Base-by-base conservation (phyloP, 2,329 filamentous ascomycete genomes). In the Calonectria naviculata region DNA sequence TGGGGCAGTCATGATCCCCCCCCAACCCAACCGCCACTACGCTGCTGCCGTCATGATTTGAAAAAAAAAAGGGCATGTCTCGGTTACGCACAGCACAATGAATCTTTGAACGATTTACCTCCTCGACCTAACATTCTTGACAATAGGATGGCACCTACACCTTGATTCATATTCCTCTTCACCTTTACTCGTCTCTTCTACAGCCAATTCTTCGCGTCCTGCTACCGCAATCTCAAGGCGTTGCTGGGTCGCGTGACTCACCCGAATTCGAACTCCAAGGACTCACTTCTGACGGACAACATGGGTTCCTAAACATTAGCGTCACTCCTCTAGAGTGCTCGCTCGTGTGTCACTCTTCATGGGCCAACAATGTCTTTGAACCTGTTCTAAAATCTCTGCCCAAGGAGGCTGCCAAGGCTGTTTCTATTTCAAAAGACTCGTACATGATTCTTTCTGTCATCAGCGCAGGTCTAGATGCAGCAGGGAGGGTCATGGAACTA, bases 321-420 rank as follows among this genome's bases (percentile, higher is more conserved):
- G 90, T 98, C 78, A 98, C 95, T 0, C 94, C 95, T 0, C 90
- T 97, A 67, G 97, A 98, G 83, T 97, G 95, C 84, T 98, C 95
- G 5, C 89, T 99, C 64, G 95, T 97, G 65, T 98, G 96, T 80
- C 93, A 96, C 73, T 90, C 91, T 70, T 87, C 90, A 47, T 93
- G 95, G 84, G 93, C 94, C 8, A 87, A 90, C 56, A 89, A 90
- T 66, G 89, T 97, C 68, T 97, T 98, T 78, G 86, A 90, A 65
- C 95, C 95, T 0, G 86, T 92, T 65, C 89, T 96, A 68, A 84
- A 89, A 62, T 84, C 86, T 5, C 88, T 98, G 12, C 88, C 92
- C n/a, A 81, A 82, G 47, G 85, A 88, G 46, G 76, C 84, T 5
- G 84, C 86, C 38, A 86, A 84, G 67, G 83, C 86, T 38, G 90